These are phyloP conservation scores for Batkoa obscura DNA, from an alignment of 371 early-diverging fungal species.

Conservation along the genomic window DNA sequence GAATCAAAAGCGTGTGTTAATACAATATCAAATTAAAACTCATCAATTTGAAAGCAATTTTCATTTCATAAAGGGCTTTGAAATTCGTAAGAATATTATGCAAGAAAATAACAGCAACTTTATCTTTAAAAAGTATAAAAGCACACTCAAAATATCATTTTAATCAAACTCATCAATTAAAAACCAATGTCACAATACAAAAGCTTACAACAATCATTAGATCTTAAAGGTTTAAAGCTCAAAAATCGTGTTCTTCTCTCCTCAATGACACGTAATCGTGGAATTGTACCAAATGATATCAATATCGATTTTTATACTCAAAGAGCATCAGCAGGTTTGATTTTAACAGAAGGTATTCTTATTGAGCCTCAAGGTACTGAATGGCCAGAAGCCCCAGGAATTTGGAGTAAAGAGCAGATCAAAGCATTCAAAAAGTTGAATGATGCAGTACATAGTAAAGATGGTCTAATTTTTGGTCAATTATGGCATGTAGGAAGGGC, in stretches of 20 bases:
- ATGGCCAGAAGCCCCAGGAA: constrained; percentile 17
- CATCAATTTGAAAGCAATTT: too few species aligned
- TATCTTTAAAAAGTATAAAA: too few species aligned
- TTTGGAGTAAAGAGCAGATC: constrained; percentile 24
- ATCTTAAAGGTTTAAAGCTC: not conserved
- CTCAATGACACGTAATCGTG: constrained; percentile 25
- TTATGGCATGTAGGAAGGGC: constrained; percentile 26
- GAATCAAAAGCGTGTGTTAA: too few species aligned
- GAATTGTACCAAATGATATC: constrained; percentile 18
- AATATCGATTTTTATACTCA: constrained; percentile 30
- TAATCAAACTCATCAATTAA: too few species aligned
- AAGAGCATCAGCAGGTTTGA: constrained; percentile 25
- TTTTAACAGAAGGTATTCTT: constrained; percentile 32
- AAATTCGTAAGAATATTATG: too few species aligned
- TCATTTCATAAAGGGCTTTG: too few species aligned
- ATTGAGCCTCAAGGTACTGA: constrained; percentile 19
- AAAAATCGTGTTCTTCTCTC: constrained; percentile 21
- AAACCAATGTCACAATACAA: not conserved
- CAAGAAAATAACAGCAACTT: too few species aligned
- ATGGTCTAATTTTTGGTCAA: constrained; percentile 31
- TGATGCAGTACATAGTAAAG: constrained; percentile 29
- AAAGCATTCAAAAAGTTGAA: constrained; percentile 30
- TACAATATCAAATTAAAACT: too few species aligned
- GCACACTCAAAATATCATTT: too few species aligned
- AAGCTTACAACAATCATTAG: not conserved